Percentiles rank a stretch among this genome's conserved stretches.
Evolutionary conservation across 2,329 filamentous ascomycete genomes (phyloP).

Genomic region (Colletotrichum sp.): DNA sequence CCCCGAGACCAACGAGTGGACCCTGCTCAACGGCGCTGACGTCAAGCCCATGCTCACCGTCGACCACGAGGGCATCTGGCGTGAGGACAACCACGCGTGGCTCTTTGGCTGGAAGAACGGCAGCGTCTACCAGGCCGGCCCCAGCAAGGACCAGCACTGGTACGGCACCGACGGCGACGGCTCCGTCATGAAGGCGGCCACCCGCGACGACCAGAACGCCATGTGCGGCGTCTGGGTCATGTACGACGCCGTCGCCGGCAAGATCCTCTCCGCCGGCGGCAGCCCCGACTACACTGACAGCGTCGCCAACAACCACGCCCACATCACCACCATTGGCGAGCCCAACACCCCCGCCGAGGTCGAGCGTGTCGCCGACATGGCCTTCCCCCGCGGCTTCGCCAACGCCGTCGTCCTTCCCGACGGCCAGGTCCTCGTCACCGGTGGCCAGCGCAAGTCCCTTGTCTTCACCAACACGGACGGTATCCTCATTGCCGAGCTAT

Average conservation of each 20-base stretch:
- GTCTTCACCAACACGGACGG: conserved; percentile 50
- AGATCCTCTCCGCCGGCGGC: conserved; percentile 60
- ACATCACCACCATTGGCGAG: conserved; percentile 52
- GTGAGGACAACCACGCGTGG: conserved; percentile 37
- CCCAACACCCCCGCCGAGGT: conserved; percentile 27
- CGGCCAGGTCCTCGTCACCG: conserved; percentile 50
- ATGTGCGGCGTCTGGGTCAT: conserved; percentile 64
- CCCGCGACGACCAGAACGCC: conserved; percentile 44
- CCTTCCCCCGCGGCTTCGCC: conserved; percentile 44
- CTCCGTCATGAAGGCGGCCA: conserved; percentile 43
- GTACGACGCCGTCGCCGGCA: conserved; percentile 63
- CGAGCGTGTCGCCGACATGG: conserved; percentile 35
- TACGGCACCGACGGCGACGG: conserved; percentile 52
- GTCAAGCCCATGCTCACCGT: conserved; percentile 57
- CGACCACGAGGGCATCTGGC: conserved; percentile 54
- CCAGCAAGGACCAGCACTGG: conserved; percentile 61
- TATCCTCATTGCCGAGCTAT: conserved; percentile 49
- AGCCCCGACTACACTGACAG: conserved; percentile 47
- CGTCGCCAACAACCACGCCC: conserved; percentile 46
- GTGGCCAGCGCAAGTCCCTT: conserved; percentile 46
- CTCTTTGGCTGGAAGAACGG: conserved; percentile 48
- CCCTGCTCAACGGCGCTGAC: conserved; percentile 41
- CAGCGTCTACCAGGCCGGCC: conserved; percentile 60
- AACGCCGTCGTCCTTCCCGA: conserved; percentile 54
- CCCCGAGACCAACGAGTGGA: conserved; percentile 50